These are phyloP conservation scores for Mycogone perniciosa DNA, from an alignment of 2,329 filamentous ascomycete genomes.

Conservation along the genomic window DNA sequence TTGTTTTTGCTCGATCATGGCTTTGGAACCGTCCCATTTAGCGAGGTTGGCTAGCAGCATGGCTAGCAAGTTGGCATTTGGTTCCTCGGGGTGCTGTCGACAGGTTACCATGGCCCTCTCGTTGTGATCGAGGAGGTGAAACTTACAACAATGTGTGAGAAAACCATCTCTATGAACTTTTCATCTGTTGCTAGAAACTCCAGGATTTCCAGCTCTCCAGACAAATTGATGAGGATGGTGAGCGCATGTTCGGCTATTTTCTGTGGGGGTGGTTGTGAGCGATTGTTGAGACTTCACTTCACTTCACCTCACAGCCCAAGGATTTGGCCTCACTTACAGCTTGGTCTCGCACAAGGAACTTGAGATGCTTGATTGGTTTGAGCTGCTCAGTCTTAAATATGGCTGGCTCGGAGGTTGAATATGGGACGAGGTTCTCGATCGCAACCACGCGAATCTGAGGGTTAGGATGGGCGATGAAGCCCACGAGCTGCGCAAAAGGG, in stretches of 20 bases:
- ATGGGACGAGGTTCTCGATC: constrained; percentile 80
- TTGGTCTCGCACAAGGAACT: constrained; percentile 79
- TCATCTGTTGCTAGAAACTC: constrained; percentile 70
- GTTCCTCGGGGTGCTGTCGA: constrained; percentile 61
- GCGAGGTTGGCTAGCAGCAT: constrained; percentile 92
- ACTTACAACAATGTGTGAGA: constrained; percentile 68
- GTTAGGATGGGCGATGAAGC: constrained; percentile 88
- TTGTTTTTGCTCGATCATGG: constrained; percentile 62
- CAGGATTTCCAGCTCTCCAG: constrained; percentile 69
- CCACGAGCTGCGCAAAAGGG: constrained; percentile 61
- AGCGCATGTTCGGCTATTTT: constrained; percentile 89
- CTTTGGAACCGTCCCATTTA: constrained; percentile 69
- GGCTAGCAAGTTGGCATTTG: constrained; percentile 74
- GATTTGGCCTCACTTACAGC: constrained; percentile 47
- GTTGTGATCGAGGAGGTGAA: neutral
- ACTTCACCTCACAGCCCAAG: neutral
- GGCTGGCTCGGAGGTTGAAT: constrained; percentile 62
- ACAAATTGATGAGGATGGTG: constrained; percentile 83
- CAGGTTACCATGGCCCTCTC: neutral
- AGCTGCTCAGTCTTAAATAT: constrained; percentile 81
- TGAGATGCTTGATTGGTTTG: constrained; percentile 77
- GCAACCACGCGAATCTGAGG: constrained; percentile 84
- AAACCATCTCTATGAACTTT: constrained; percentile 67
- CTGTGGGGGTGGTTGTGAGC: constrained; percentile 34
- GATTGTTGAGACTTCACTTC: neutral